These are phyloP conservation scores for Leishmania gerbilli DNA, from an alignment of 208 protist genomes.

Conservation along the genomic window DNA sequence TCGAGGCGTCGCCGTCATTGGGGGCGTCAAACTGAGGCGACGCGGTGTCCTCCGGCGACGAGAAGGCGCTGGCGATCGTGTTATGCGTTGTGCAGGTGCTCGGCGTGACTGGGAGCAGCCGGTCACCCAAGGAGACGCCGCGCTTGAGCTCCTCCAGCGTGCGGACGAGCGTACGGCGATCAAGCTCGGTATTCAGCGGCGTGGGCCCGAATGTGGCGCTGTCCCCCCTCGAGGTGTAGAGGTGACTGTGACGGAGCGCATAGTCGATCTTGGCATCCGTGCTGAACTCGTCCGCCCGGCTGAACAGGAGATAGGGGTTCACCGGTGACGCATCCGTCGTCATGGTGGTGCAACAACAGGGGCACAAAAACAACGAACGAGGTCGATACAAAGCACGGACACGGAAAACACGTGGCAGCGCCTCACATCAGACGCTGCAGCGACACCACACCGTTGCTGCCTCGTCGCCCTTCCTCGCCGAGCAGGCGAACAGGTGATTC, in stretches of 20 bases:
- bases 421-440: neutral
- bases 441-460: neutral
- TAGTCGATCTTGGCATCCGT: conserved; percentile 74
- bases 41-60: conserved; percentile 15
- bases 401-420: neutral
- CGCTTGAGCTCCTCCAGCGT: conserved; percentile 59
- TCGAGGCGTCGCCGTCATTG: conserved; percentile 28
- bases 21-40: conserved; percentile 21
- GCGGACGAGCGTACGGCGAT: conserved; percentile 51
- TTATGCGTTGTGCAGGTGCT: conserved; percentile 42
- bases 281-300: conserved; percentile 59
- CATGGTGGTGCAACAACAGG: neutral
- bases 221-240: conserved; percentile 16
- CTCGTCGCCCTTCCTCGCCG: neutral
- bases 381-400: neutral
- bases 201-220: conserved; percentile 5
- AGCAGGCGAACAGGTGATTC: neutral
- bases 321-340: conserved; percentile 83
- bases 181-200: conserved; percentile 22
- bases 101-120: conserved; percentile 30
- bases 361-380: neutral
- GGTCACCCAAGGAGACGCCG: conserved; percentile 32
- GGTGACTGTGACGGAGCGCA: conserved; percentile 44
- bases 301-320: conserved; percentile 79
- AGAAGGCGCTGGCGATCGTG: conserved; percentile 31